Evolutionary conservation across 257 asterid species (phyloP).

Genomic region (Salvia hispanica): DNA sequence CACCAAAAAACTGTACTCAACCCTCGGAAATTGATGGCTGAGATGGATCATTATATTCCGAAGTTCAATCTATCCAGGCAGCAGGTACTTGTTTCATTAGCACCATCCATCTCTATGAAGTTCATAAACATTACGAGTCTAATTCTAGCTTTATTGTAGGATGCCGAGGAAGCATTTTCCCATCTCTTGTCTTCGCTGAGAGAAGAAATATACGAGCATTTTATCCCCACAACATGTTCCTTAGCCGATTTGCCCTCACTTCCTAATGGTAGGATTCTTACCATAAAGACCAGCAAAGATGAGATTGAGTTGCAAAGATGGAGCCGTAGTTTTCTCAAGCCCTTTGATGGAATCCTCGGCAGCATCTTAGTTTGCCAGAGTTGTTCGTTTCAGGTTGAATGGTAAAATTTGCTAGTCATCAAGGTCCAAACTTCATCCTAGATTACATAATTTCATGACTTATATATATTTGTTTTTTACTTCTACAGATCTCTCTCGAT

Average conservation of each 20-base stretch:
- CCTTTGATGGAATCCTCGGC: slow-evolving; percentile 84
- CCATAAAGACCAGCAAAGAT: slow-evolving; percentile 35
- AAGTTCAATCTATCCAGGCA: slow-evolving; percentile 76
- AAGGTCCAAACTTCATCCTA: background rate
- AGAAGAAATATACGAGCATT: slow-evolving; percentile 73
- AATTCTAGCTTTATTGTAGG: slow-evolving; percentile 51
- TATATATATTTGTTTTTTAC: slow-evolving; percentile 3
- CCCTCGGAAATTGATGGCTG: slow-evolving; percentile 77
- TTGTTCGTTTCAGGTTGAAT: slow-evolving; percentile 94
- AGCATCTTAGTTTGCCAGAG: slow-evolving; percentile 79
- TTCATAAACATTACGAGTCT: slow-evolving; percentile 11
- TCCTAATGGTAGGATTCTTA: slow-evolving; percentile 52
- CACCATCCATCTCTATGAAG: slow-evolving; percentile 22
- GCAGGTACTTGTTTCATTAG: slow-evolving; percentile 57
- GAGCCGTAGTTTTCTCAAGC: slow-evolving; percentile 71
- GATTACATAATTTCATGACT: slow-evolving; percentile 10
- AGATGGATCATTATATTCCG: slow-evolving; percentile 71
- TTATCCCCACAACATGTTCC: slow-evolving; percentile 45
- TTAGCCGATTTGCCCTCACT: slow-evolving; percentile 61
- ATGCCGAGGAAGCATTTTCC: slow-evolving; percentile 95
- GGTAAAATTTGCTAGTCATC: slow-evolving; percentile 40
- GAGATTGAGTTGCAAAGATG: slow-evolving; percentile 67
- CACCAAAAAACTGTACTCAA: slow-evolving; percentile 57
- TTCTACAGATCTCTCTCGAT: slow-evolving; percentile 74
- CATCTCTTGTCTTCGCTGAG: slow-evolving; percentile 76